A percentile compares a stretch with the other conserved stretches of the same genome.
Evolutionary conservation across 345 rosid species (phyloP).

Genomic region (Aquilaria yunnanensis): DNA sequence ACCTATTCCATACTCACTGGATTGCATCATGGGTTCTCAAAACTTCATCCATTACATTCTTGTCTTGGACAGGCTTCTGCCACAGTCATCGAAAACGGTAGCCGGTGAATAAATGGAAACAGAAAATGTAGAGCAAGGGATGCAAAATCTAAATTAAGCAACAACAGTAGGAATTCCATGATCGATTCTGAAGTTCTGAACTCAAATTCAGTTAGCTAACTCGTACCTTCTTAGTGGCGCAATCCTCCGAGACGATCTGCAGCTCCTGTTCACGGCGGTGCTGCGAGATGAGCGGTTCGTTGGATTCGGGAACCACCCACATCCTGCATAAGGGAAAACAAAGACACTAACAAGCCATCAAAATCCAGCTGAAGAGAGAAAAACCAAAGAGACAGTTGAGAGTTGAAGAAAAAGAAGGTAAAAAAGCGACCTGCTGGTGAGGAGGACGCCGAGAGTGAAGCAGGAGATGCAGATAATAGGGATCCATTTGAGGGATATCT

Average conservation of each 20-base stretch:
- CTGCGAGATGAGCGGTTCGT: constrained; percentile 43
- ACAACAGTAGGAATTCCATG: neutral
- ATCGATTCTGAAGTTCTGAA: neutral
- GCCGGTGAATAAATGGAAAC: neutral
- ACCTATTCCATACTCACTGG: constrained; percentile 46
- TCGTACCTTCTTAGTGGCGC: constrained; percentile 52
- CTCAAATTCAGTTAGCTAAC: neutral
- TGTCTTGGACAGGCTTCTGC: constrained; percentile 34
- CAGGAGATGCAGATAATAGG: constrained; percentile 63
- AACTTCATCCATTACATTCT: constrained; percentile 60
- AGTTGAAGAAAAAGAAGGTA: neutral
- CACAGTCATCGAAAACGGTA: neutral
- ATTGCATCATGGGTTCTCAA: constrained; percentile 72
- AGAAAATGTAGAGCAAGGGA: neutral
- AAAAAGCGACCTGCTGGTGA: constrained; percentile 54
- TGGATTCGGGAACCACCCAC: constrained; percentile 40
- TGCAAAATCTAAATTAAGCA: neutral
- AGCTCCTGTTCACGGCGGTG: constrained; percentile 55
- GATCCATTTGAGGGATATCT: constrained; percentile 65
- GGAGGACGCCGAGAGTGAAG: constrained; percentile 68
- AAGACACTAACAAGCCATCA: neutral
- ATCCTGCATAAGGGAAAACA: constrained; percentile 32
- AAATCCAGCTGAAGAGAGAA: constrained; percentile 1
- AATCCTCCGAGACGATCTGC: constrained; percentile 48
- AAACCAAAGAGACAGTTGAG: neutral